Percentiles rank a stretch among this genome's conserved stretches.
Evolutionary conservation across 345 rosid species (phyloP).

Genomic region (Gossypium turneri): DNA sequence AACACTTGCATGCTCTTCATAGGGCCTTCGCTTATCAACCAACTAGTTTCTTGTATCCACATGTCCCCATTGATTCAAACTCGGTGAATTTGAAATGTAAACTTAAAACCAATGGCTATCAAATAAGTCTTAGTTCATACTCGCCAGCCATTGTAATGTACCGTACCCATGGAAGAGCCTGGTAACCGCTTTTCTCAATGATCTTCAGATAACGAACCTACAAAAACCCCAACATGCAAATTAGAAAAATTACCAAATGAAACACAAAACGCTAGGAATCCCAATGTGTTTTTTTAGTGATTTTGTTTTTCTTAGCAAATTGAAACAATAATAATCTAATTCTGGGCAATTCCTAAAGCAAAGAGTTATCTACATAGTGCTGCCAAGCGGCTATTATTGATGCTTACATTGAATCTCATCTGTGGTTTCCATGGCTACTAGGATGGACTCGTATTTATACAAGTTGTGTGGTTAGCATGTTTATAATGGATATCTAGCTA

Average conservation of each 20-base stretch:
- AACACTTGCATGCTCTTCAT: background rate
- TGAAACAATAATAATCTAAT: background rate
- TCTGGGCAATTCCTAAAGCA: background rate
- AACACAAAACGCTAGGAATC: background rate
- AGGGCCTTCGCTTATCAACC: background rate
- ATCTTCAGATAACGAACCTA: slow-evolving; percentile 97
- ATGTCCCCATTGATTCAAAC: slow-evolving; percentile 14
- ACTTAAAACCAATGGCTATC: slow-evolving; percentile 13
- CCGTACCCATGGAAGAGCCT: slow-evolving; percentile 99
- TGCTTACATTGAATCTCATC: background rate
- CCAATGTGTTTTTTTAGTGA: background rate
- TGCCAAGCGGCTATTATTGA: background rate
- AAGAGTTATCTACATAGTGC: background rate
- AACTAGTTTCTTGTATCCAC: slow-evolving; percentile 2
- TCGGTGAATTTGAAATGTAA: background rate
- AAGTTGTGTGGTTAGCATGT: background rate
- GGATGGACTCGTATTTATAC: background rate
- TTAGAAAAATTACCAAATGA: slow-evolving; percentile 13
- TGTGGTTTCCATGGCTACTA: background rate
- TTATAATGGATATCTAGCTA: background rate
- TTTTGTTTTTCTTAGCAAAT: slow-evolving; percentile 2
- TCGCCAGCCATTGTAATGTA: slow-evolving; percentile 99
- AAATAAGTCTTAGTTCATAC: slow-evolving; percentile 83
- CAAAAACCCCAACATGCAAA: slow-evolving; percentile 12
- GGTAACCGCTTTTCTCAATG: slow-evolving; percentile 96